Percentiles rank a stretch among this genome's conserved stretches.
Conservation (phyloP, 2,329 filamentous ascomycete species). For the Alternaria gansuensis region DNA sequence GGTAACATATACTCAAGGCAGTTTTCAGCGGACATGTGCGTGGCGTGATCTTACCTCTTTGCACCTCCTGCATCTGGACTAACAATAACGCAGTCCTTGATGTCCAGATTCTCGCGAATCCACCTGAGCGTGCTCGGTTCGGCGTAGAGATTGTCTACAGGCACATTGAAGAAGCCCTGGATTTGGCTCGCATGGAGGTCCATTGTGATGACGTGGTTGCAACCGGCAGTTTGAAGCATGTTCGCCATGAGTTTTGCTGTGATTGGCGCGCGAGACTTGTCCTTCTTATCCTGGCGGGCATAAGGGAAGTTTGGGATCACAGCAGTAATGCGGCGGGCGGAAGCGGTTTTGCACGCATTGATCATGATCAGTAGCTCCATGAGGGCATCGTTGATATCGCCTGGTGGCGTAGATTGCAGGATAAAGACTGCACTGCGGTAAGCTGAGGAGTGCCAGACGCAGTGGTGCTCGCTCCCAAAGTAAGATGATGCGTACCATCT, state of each 20-base stretch:
- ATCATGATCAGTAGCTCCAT: constrained; percentile 99
- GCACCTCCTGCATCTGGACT: constrained; percentile 94
- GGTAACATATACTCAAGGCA: not conserved
- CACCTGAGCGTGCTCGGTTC: constrained; percentile 91
- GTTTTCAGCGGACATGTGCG: not conserved
- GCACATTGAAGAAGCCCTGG: constrained; percentile 92
- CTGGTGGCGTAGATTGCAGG: constrained; percentile 90
- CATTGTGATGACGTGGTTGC: constrained; percentile 95
- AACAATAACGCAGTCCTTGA: constrained; percentile 89
- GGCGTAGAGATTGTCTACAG: constrained; percentile 85
- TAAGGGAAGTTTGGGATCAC: constrained; percentile 97
- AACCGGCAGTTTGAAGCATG: constrained; percentile 95
- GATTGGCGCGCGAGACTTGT: constrained; percentile 94
- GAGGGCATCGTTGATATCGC: constrained; percentile 96
- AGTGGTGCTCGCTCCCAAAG: constrained; percentile 2
- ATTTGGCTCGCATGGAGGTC: constrained; percentile 94
- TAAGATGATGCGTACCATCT: constrained; percentile 69
- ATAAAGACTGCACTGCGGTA: constrained; percentile 76
- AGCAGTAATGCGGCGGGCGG: constrained; percentile 89
- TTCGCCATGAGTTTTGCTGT: constrained; percentile 95
- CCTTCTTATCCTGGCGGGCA: constrained; percentile 96
- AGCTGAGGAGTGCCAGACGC: constrained; percentile 24
- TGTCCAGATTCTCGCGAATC: constrained; percentile 85
- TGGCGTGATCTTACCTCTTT: constrained; percentile 69
- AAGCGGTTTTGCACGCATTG: constrained; percentile 87